Conservation (phyloP, 106 monocot species). For the Platanthera zijinensis region DNA sequence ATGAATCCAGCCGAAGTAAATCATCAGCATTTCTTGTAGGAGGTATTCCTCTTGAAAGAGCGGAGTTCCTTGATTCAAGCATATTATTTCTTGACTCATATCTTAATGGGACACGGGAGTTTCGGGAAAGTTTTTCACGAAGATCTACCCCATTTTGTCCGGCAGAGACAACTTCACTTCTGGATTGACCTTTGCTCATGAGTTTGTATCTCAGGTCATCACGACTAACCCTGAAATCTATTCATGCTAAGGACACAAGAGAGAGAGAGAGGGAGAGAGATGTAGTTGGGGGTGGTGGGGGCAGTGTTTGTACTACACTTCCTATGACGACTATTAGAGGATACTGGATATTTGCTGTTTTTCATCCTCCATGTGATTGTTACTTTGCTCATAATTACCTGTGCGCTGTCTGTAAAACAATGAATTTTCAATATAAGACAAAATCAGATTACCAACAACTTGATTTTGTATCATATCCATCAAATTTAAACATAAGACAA, state of each 20-base stretch:
- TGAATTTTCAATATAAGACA: not conserved
- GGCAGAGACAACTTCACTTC: slow-evolving; percentile 14
- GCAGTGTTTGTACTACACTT: not conserved
- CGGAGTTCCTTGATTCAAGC: slow-evolving; percentile 21
- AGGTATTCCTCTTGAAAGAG: slow-evolving; percentile 34
- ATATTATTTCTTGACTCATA: slow-evolving; percentile 13
- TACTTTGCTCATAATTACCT: slow-evolving; percentile 22
- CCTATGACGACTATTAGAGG: slow-evolving; percentile 8
- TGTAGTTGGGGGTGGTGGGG: not conserved
- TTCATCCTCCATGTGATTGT: slow-evolving; percentile 26
- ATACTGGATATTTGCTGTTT: slow-evolving; percentile 31
- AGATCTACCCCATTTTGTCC: slow-evolving; percentile 39
- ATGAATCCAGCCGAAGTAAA: slow-evolving; percentile 41
- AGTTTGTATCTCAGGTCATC: slow-evolving; percentile 86
- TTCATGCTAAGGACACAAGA: slow-evolving; percentile 21
- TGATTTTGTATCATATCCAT: not conserved
- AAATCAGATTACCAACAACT: not conserved
- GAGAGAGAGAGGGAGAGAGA: not conserved
- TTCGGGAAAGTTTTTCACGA: slow-evolving; percentile 65
- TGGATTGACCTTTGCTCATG: slow-evolving; percentile 40
- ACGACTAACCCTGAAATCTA: slow-evolving; percentile 44
- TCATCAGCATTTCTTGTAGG: slow-evolving; percentile 67
- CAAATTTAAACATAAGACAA: not conserved
- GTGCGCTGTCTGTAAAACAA: slow-evolving; percentile 39
- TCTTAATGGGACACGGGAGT: slow-evolving; percentile 16